Conservation (phyloP, 73 alveolate genomes). For the Stentor coeruleus region DNA sequence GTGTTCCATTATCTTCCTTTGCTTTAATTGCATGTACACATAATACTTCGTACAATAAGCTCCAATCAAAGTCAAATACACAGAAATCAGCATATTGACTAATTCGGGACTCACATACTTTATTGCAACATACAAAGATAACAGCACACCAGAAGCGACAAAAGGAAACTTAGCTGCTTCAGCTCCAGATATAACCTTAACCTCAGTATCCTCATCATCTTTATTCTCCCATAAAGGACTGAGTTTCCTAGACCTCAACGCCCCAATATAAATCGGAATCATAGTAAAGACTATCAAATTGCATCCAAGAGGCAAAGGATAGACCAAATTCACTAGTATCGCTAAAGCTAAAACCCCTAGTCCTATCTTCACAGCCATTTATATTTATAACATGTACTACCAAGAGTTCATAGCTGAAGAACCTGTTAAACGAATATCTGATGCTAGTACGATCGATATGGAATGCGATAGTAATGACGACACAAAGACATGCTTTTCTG, state of each 20-base stretch:
- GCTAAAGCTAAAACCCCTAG: neutral
- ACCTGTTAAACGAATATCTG: neutral
- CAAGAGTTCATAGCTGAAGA: too few relatives aligned
- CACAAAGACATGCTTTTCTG: too few relatives aligned
- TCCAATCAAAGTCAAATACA: constrained; percentile 73
- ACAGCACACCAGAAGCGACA: constrained; percentile 74
- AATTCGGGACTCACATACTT: constrained; percentile 74
- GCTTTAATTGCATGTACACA: constrained; percentile 42
- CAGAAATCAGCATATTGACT: constrained; percentile 61
- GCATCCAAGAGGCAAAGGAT: neutral
- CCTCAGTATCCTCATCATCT: constrained; percentile 55
- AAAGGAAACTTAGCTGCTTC: constrained; percentile 92
- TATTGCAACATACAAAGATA: constrained; percentile 70
- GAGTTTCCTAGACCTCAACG: constrained; percentile 22
- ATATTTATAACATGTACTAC: too few relatives aligned
- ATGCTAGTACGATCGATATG: neutral
- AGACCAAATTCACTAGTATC: neutral
- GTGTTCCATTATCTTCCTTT: neutral
- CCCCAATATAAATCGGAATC: constrained; percentile 19
- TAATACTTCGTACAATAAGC: constrained; percentile 24
- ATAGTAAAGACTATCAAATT: constrained; percentile 3
- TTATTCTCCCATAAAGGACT: constrained; percentile 6
- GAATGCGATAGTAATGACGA: neutral
- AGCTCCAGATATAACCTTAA: constrained; percentile 69
- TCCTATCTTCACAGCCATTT: constrained; percentile 4